Conservation (phyloP, 768 basidiomycete species). For the Suillus brevipes region DNA sequence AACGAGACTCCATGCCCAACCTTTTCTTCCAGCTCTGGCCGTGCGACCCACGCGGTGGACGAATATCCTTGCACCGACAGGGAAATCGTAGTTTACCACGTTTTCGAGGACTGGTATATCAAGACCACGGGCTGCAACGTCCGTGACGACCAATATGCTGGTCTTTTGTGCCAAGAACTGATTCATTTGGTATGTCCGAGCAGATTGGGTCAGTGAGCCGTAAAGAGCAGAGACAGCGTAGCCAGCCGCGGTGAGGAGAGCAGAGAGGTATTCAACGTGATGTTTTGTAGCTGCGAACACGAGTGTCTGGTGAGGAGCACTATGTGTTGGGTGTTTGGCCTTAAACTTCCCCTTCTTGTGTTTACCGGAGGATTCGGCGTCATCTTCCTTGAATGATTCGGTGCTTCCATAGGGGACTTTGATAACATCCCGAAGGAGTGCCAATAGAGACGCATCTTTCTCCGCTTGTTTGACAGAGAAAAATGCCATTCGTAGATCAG, state of each 20-base stretch:
- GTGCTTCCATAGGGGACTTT: constrained; percentile 63
- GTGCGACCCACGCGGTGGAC: constrained; percentile 97
- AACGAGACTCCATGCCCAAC: constrained; percentile 96
- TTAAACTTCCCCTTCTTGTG: constrained; percentile 55
- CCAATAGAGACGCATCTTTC: constrained; percentile 89
- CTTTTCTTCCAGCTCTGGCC: constrained; percentile 90
- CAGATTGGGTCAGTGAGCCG: constrained; percentile 90
- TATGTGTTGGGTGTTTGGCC: constrained; percentile 45
- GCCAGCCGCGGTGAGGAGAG: constrained; percentile 74
- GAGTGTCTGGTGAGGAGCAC: constrained; percentile 86
- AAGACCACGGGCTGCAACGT: constrained; percentile 97
- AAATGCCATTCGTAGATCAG: constrained; percentile 92
- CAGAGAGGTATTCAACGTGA: constrained; percentile 92
- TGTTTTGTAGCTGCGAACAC: constrained; percentile 97
- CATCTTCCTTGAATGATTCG: constrained; percentile 27
- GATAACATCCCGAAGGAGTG: constrained; percentile 85
- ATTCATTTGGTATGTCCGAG: constrained; percentile 88
- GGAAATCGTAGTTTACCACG: constrained; percentile 98
- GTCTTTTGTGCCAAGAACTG: constrained; percentile 81
- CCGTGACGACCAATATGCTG: constrained; percentile 90
- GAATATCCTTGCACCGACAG: constrained; percentile 89
- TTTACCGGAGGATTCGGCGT: constrained; percentile 28
- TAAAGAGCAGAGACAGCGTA: constrained; percentile 95
- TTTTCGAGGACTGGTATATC: constrained; percentile 97
- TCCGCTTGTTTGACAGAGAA: constrained; percentile 90